Evolutionary conservation across 208 protist genomes (phyloP).

Genomic region (Acanthamoeba lenticulata): DNA sequence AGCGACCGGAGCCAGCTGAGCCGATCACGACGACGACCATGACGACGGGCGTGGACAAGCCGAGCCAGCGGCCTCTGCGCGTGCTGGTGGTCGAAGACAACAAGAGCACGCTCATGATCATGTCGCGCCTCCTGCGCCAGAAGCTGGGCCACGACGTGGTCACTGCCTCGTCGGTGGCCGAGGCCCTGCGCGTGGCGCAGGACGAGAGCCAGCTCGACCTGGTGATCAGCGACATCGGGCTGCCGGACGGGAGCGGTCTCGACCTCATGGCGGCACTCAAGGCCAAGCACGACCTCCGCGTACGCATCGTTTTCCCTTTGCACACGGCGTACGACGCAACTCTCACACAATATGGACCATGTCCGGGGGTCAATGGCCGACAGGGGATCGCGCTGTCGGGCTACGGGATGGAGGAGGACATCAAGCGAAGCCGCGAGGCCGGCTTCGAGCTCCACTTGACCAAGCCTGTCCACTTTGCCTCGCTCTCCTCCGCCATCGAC

Average conservation of each 20-base stretch:
- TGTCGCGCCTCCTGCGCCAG: not conserved
- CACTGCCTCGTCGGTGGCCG: not conserved
- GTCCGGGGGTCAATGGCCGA: not conserved
- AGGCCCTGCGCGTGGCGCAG: slow-evolving; percentile 31
- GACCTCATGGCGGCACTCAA: slow-evolving; percentile 16
- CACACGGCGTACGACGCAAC: not conserved
- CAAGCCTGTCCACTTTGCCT: slow-evolving; percentile 45
- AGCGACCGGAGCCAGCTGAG: not conserved
- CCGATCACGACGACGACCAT: not conserved
- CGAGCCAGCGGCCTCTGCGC: too few relatives aligned
- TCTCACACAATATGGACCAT: too few relatives aligned
- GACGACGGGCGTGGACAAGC: not conserved
- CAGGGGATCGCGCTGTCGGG: slow-evolving; percentile 38
- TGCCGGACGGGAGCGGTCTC: slow-evolving; percentile 46
- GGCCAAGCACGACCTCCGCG: not conserved
- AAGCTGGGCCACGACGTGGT: not conserved
- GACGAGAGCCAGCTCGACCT: slow-evolving; percentile 37
- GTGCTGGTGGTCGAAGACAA: slow-evolving; percentile 3
- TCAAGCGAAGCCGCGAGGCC: not conserved
- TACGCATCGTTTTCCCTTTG: not conserved
- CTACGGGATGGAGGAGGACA: slow-evolving; percentile 68
- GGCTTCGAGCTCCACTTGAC: slow-evolving; percentile 51
- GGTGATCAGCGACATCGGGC: slow-evolving; percentile 49
- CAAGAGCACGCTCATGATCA: slow-evolving; percentile 12
- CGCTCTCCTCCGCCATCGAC: not conserved